These are phyloP conservation scores for Cercospora beticola DNA, from an alignment of 2,329 filamentous ascomycete genomes.

Conservation along the genomic window DNA sequence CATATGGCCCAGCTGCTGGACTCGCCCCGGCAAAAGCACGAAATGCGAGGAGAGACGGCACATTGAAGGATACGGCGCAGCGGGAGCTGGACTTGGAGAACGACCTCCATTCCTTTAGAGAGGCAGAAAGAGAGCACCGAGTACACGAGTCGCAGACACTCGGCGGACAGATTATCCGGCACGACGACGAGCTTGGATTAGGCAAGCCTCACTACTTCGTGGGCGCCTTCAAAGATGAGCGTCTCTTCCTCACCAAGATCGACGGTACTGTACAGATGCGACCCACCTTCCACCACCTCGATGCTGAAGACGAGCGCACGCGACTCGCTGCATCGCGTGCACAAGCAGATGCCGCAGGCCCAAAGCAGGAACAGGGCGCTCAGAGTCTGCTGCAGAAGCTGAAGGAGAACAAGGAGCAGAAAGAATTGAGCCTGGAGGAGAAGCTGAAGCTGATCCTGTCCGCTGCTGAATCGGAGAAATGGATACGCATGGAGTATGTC, in stretches of 20 bases:
- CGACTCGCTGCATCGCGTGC: conserved; percentile 46
- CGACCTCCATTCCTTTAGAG: conserved; percentile 58
- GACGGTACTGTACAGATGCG: conserved; percentile 83
- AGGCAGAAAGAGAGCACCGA: conserved; percentile 66
- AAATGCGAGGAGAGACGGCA: conserved; percentile 16
- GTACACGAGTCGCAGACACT: conserved; percentile 80
- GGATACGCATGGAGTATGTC: conserved; percentile 75
- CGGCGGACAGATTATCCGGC: conserved; percentile 70
- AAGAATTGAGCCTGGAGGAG: conserved; percentile 54
- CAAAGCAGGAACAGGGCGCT: conserved; percentile 36
- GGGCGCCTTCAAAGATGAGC: conserved; percentile 81
- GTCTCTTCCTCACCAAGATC: conserved; percentile 82
- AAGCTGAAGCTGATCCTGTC: conserved; percentile 65
- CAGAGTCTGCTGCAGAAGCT: conserved; percentile 4
- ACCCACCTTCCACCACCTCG: conserved; percentile 88
- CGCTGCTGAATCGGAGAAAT: conserved; percentile 76
- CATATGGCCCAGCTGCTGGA: conserved; percentile 50
- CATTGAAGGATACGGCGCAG: conserved; percentile 49
- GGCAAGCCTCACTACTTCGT: conserved; percentile 81
- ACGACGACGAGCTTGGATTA: conserved; percentile 64
- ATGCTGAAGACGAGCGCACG: conserved; percentile 75
- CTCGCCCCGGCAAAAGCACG: conserved; percentile 39
- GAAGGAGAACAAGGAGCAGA: not conserved
- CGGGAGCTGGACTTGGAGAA: conserved; percentile 41
- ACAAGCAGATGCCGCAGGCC: conserved; percentile 46